These are phyloP conservation scores for Cyclaneusma minus DNA, from an alignment of 2,329 filamentous ascomycete genomes.

Conservation along the genomic window DNA sequence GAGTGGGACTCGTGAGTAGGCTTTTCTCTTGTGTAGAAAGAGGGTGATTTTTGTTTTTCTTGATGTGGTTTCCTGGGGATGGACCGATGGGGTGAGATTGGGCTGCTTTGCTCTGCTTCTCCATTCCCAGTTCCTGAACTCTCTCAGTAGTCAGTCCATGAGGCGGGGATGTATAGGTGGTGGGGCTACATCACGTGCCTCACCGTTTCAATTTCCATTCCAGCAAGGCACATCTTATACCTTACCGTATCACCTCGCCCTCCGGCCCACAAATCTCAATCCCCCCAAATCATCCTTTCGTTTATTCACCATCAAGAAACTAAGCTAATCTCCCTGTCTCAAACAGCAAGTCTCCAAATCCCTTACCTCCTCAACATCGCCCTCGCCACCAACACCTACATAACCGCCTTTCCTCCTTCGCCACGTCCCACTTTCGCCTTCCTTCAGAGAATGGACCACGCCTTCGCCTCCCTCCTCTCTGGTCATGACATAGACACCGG, in stretches of 20 bases:
- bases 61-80: background rate
- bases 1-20: conserved; percentile 62
- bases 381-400: conserved; percentile 53
- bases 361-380: conserved; percentile 72
- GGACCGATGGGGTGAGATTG: background rate
- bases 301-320: no score
- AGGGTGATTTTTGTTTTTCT: background rate
- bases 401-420: conserved; percentile 55
- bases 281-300: no score
- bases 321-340: no score
- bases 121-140: no score
- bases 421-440: conserved; percentile 55
- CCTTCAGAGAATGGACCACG: conserved; percentile 66
- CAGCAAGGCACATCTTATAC: no score
- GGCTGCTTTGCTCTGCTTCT: no score
- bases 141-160: no score
- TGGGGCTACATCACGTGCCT: conserved; percentile 2
- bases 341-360: conserved; percentile 58
- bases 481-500: conserved; percentile 52
- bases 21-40: no score
- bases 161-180: conserved; percentile 3
- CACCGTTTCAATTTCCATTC: no score
- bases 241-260: no score
- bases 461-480: conserved; percentile 61
- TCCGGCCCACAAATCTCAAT: no score